Percentiles rank a stretch among this genome's conserved stretches.
These are phyloP conservation scores for Tetradesmus lagerheimii DNA, from an alignment of 139 green algal genomes.

Conservation along the genomic window DNA sequence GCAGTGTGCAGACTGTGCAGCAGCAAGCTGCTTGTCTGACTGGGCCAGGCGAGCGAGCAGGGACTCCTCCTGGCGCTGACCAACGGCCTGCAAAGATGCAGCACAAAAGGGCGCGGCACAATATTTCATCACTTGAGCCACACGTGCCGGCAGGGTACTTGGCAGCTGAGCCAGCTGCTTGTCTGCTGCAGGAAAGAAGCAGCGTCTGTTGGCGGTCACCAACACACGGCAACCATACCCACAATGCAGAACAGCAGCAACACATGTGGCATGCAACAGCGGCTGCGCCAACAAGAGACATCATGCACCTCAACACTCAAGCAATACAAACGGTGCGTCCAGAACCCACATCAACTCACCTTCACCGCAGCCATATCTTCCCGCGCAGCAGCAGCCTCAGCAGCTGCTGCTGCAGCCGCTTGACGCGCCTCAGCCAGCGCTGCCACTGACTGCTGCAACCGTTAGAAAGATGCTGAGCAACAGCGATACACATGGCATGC, in stretches of 20 bases:
- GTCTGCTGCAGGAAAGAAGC: no score
- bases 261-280: not conserved
- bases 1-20: no score
- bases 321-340: not conserved
- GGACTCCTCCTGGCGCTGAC: not conserved
- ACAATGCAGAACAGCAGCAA: not conserved
- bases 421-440: not conserved
- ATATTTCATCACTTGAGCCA: no score
- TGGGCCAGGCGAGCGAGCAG: not conserved
- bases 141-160: not conserved
- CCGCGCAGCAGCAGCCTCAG: constrained; percentile 7
- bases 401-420: constrained; percentile 37
- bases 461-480: no score
- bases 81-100: constrained; percentile 3
- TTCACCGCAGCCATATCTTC: constrained; percentile 33
- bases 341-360: no score
- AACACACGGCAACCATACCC: not conserved
- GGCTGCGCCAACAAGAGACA: not conserved
- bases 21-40: not conserved
- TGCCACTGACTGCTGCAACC: not conserved
- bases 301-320: no score
- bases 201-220: no score
- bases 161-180: not conserved
- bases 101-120: no score
- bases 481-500: no score